Evolutionary conservation across 352 stramenopile genomes (phyloP), one percentile per base, ranked within the genome.

Genomic region (Globisporangium recalcitrans): DNA sequence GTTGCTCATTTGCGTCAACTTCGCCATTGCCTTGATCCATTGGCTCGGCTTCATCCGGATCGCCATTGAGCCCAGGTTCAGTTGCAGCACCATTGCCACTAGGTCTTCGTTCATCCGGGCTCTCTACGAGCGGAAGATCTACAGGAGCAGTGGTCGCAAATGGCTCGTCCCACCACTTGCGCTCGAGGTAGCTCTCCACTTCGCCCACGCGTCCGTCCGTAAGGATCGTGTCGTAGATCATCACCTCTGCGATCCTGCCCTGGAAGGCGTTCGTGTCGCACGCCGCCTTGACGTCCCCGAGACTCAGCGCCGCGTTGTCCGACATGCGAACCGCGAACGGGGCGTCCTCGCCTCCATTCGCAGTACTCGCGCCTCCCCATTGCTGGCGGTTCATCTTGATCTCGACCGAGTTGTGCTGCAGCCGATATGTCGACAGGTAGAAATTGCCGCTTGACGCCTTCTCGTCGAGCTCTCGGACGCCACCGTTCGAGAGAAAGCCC

Each of bases 231-330:
- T 87, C 63, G 42, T 83, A 90, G 22, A 87, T 34, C 32, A 87
- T 60, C 3, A 90, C 59, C 46, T 90, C 80, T 1, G 71, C 79
- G 27, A 90, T 73, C 32, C 62, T 65, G 9, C 80, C 80, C 36
- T 83, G 75, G 59, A 88, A 90, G 1, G 73, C 73, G 24, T 86
- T 87, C 0, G 73, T 75, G 31, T 90, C 80, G 32, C 78, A 90
- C 16, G 65, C 42, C 1, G 53, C 42, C 51, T 87, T 82, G 42
- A 77, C 72, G 49, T 90, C 87, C 1, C 78, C 80, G 1, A 90
- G 64, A 52, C 71, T 82, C 24, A 90, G 59, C 22, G 67, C 69
- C 1, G 63, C 70, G 31, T 85, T 84, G 22, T 75, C 60, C 8
- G 77, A 87, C 47, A 88, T 58, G 4, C 71, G 79, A 22, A 62